Evolutionary conservation across 192 early-diverging fungal genomes (phyloP).

Genomic region (Pecoramyces ruminantium): DNA sequence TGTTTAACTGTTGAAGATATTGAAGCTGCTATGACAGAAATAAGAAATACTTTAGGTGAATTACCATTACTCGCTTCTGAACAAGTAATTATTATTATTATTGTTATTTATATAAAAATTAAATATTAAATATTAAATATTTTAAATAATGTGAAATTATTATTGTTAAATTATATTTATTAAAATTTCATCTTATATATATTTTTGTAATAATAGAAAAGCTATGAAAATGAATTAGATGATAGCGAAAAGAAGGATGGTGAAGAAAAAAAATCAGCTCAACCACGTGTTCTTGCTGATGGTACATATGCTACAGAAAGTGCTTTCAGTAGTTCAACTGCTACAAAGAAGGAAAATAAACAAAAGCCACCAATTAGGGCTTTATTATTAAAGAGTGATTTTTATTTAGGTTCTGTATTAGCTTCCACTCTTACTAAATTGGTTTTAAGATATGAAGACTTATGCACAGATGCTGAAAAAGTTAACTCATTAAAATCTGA

Average conservation of each 20-base stretch:
- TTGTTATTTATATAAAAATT: too few relatives aligned
- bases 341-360: constrained; percentile 2
- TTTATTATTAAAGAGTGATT: constrained; percentile 83
- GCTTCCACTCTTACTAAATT: constrained; percentile 81
- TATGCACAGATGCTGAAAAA: constrained; percentile 19
- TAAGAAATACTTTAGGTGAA: constrained; percentile 72
- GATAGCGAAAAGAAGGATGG: constrained; percentile 13
- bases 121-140: too few relatives aligned
- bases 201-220: constrained; percentile 43
- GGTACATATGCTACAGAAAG: constrained; percentile 96
- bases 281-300: constrained; percentile 76
- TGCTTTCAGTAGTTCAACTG: constrained; percentile 44
- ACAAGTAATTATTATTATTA: constrained; percentile 30
- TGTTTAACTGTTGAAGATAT: constrained; percentile 49
- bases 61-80: constrained; percentile 89
- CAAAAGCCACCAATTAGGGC: constrained; percentile 22
- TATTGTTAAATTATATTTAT: too few relatives aligned
- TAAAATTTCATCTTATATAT: too few relatives aligned
- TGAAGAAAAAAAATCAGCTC: constrained; percentile 17
- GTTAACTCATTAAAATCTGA: constrained; percentile 81
- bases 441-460: constrained; percentile 49
- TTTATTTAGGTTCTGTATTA: constrained; percentile 76
- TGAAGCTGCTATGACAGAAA: constrained; percentile 63
- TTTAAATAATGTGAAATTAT: too few relatives aligned
- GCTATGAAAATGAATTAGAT: constrained; percentile 25